Base-by-base conservation (phyloP, 495 filamentous ascomycete species). In the Cercophora newfieldiana region DNA sequence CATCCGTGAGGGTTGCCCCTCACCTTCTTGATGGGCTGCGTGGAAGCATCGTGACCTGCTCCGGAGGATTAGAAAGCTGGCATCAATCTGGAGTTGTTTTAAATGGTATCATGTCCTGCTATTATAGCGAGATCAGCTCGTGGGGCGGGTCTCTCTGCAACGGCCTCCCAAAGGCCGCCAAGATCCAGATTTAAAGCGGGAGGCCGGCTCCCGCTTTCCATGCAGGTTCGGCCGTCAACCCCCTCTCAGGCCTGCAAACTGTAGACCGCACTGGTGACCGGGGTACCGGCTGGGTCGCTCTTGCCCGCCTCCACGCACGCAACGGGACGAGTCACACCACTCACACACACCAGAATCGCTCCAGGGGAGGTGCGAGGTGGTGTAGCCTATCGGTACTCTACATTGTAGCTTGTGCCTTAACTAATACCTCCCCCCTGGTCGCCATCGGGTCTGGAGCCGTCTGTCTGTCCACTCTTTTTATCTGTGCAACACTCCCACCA, bases 141-240 rank as follows among this genome's bases (percentile, higher is more conserved):
- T n/a, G 21, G 24, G 50, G 21, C 50, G 53, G 61, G 49, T 62
- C 59, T 63, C 50, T 67, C 59, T 67, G n/a, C 58, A 64, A 69
- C 56, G 66, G 47, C n/a, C 65, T 12, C 56, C 37, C 44, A 63
- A 65, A 44, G 37, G 10, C 54, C 57, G 72, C 66, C 69, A 68
- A 73, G 64, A 29, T 64, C 26, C 64, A 71, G 69, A 55, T 66
- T 64, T 65, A 72, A 68, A 72, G 66, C 73, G 67, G 71, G 71
- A 74, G 71, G 73, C 69, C 68, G 71, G 71, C 61, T 73, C 72
- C 74, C 74, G 72, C 74, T 66, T 68, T 72, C 65, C 66, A 75
- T 71, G 73, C 67, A 71, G 37, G 62, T 60, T 65, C 66, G 37
- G 63, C 64, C 66, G 28, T 63, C 28, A 56, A 19, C n/a, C 61